Base-by-base conservation (phyloP, 129 eudicot species). In the Flaveria brownii region DNA sequence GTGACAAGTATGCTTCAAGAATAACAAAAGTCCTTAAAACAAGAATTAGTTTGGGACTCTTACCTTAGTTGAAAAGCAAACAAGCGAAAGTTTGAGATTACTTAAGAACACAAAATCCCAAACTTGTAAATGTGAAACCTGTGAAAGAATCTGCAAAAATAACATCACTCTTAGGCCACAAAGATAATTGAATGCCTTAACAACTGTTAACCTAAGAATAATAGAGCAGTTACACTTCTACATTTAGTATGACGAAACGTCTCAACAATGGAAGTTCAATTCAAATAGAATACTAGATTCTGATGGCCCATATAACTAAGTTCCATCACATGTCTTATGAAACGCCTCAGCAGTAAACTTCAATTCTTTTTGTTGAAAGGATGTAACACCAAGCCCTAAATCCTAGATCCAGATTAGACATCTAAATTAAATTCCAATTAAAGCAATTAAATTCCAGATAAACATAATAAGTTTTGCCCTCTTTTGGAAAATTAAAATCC, bases 61-160 rank as follows among this genome's bases (percentile, higher is more conserved):
- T 86, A 86, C 89, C 89, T 83, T 86, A 73, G 77, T 59, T 76
- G 78, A 68, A 79, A 10, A 68, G 60, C n/a, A 9, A 47, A 46
- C 11, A 41, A 36, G 39, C 71, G 28, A 22, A 68, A 60, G 72
- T 52, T 66, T 64, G 74, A 61, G 79, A 77, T 75, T 67, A 72
- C 66, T 62, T 77, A 8, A 59, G 69, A 81, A 75, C 72, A 18
- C 75, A 73, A 85, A 73, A 80, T 81, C 70, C 78, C 77, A 72
- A 77, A 80, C 85, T 46, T 78, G 52, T 59, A 14, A 45, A 65
- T 33, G 70, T 15, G 17, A 16, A 49, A 68, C 20, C 36, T 7
- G 55, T 22, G 5, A 69, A 43, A 62, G 75, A 81, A 78, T 33
- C 88, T 85, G 85, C 33, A 74, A 43, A 3, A 70, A 55, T 18